Evolutionary conservation across 805 yeast species (phyloP).

Genomic region (Kazachstania kunashirensis): DNA sequence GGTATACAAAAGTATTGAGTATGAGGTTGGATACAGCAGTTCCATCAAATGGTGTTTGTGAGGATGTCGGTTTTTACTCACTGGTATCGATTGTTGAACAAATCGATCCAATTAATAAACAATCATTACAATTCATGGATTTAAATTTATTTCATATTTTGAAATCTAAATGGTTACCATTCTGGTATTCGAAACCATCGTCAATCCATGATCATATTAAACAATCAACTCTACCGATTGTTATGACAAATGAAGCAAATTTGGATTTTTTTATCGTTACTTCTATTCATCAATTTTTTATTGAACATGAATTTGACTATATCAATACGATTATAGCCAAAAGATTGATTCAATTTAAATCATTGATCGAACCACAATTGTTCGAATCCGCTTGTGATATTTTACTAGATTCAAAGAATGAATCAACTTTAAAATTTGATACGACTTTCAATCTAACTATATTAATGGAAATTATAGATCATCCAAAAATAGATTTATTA

Average conservation of each 20-base stretch:
- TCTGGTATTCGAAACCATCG: no score
- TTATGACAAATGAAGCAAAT: conserved; percentile 10
- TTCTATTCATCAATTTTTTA: conserved; percentile 4
- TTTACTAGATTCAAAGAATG: neutral
- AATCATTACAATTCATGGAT: conserved; percentile 7
- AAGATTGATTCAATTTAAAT: conserved; percentile 9
- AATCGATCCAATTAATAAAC: conserved; percentile 9
- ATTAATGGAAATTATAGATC: conserved; percentile 29
- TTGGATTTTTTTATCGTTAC: conserved; percentile 20
- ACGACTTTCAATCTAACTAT: conserved; percentile 15
- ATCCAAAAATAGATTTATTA: conserved; percentile 22
- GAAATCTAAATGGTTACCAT: conserved; percentile 16
- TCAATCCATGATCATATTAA: no score
- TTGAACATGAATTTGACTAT: conserved; percentile 2
- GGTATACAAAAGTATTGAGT: conserved; percentile 6
- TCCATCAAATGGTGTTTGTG: no score
- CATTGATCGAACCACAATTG: conserved; percentile 8
- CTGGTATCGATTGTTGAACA: conserved; percentile 12
- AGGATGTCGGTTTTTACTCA: conserved; percentile 13
- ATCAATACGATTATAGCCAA: conserved; percentile 9
- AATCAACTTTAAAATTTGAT: neutral
- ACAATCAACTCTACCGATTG: no score
- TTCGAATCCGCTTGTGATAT: conserved; percentile 4
- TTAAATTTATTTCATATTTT: conserved; percentile 10
- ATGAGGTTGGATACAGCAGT: no score